Percentiles rank a stretch among this genome's conserved stretches.
Conservation (phyloP, 2,329 filamentous ascomycete species). For the Aureobasidium vineae region DNA sequence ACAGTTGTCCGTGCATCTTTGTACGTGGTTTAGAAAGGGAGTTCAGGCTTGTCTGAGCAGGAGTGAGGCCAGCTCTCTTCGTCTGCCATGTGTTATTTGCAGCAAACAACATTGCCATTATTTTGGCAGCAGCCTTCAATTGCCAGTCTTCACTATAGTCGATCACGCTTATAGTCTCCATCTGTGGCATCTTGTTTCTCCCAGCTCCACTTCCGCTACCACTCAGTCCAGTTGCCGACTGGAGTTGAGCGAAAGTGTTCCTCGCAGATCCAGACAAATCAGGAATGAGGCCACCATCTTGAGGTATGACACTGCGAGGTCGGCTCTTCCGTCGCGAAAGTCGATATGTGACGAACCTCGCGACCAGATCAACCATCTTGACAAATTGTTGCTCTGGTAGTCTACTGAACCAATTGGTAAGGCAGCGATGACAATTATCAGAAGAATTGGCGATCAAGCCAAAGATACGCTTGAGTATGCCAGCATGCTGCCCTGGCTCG, state of each 20-base stretch:
- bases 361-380: slow-evolving; percentile 71
- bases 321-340: slow-evolving; percentile 69
- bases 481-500: slow-evolving; percentile 68
- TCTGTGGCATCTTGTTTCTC: slow-evolving; percentile 50
- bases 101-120: slow-evolving; percentile 76
- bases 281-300: slow-evolving; percentile 68
- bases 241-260: slow-evolving; percentile 64
- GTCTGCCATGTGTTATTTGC: slow-evolving; percentile 64
- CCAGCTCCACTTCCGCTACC: slow-evolving; percentile 46
- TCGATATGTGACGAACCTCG: slow-evolving; percentile 78
- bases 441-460: slow-evolving; percentile 76
- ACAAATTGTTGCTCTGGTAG: slow-evolving; percentile 67
- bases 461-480: slow-evolving; percentile 79
- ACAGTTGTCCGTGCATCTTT: slow-evolving; percentile 60
- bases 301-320: slow-evolving; percentile 60
- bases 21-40: slow-evolving; percentile 43
- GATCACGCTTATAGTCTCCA: slow-evolving; percentile 54
- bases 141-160: slow-evolving; percentile 86
- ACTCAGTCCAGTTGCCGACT: slow-evolving; percentile 67
- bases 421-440: slow-evolving; percentile 69
- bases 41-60: slow-evolving; percentile 27
- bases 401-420: slow-evolving; percentile 75
- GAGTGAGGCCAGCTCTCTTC: slow-evolving; percentile 16
- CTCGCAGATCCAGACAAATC: slow-evolving; percentile 66
- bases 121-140: slow-evolving; percentile 72